Evolutionary conservation across 768 basidiomycete species (phyloP).

Genomic region (Leucocoprinus leucothites): DNA sequence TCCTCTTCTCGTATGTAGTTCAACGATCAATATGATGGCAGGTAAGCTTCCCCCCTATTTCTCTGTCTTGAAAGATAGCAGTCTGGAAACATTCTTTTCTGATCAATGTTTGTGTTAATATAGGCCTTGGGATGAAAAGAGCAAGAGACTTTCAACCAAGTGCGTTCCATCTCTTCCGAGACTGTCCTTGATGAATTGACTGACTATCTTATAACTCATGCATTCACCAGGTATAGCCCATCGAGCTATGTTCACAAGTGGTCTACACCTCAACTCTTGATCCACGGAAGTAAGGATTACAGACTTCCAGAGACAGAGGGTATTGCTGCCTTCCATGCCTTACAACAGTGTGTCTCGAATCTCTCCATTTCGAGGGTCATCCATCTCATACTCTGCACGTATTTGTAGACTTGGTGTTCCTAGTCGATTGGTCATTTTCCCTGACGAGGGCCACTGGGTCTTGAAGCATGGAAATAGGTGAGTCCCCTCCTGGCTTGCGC

Average conservation of each 20-base stretch:
- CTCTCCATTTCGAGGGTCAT: neutral
- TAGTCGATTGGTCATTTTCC: slow-evolving; percentile 79
- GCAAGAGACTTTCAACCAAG: slow-evolving; percentile 54
- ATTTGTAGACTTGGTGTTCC: slow-evolving; percentile 65
- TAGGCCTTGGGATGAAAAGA: slow-evolving; percentile 67
- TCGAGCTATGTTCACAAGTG: slow-evolving; percentile 79
- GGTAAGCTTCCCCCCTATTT: slow-evolving; percentile 18
- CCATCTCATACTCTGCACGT: too few species aligned
- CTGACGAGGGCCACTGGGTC: slow-evolving; percentile 94
- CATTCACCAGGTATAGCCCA: slow-evolving; percentile 70
- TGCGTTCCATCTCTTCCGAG: slow-evolving; percentile 23
- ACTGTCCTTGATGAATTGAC: too few species aligned
- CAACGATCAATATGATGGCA: slow-evolving; percentile 84
- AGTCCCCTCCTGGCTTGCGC: neutral
- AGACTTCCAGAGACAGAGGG: slow-evolving; percentile 84
- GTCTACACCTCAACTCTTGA: slow-evolving; percentile 80
- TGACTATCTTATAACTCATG: neutral
- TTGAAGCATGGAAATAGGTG: slow-evolving; percentile 75
- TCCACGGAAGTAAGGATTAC: slow-evolving; percentile 89
- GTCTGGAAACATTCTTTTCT: neutral
- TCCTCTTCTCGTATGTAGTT: slow-evolving; percentile 41
- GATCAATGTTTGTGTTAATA: neutral
- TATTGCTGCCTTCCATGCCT: slow-evolving; percentile 79
- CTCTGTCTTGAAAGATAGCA: neutral
- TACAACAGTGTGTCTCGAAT: slow-evolving; percentile 61